These are phyloP conservation scores for Neurospora hispaniola DNA, from an alignment of 495 filamentous ascomycete species.

Conservation along the genomic window DNA sequence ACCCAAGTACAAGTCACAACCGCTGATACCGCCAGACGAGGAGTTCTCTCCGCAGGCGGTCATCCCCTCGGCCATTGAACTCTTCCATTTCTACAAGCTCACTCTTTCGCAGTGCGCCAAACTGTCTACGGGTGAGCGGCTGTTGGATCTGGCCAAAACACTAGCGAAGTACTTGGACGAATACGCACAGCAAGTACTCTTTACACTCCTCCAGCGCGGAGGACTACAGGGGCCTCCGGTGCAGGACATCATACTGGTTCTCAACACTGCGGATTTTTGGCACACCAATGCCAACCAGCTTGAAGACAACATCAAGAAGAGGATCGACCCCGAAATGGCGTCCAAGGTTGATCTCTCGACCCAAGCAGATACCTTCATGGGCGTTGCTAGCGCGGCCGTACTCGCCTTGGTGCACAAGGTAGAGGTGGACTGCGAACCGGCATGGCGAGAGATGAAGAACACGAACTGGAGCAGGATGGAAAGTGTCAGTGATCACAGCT, in stretches of 20 bases:
- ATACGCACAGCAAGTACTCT: constrained; percentile 87
- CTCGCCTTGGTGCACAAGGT: constrained; percentile 73
- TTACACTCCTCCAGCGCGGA: constrained; percentile 60
- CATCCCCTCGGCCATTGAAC: constrained; percentile 85
- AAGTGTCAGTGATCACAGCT: constrained; percentile 87
- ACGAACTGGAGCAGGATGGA: constrained; percentile 94
- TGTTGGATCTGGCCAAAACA: constrained; percentile 75
- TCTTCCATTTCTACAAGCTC: constrained; percentile 92
- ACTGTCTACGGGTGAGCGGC: constrained; percentile 75
- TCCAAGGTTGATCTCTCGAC: constrained; percentile 75
- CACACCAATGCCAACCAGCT: constrained; percentile 84
- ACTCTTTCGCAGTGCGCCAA: constrained; percentile 92
- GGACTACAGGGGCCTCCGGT: constrained; percentile 49
- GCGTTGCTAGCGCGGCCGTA: constrained; percentile 81
- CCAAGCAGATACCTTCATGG: constrained; percentile 91
- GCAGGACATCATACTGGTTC: constrained; percentile 70
- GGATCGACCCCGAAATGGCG: constrained; percentile 69
- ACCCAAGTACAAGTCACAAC: constrained; percentile 79
- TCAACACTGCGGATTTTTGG: constrained; percentile 98
- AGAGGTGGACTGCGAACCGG: constrained; percentile 69
- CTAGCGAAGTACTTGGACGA: constrained; percentile 91
- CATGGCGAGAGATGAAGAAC: constrained; percentile 96
- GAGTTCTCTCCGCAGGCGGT: constrained; percentile 88
- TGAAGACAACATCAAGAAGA: constrained; percentile 86
- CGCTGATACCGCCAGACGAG: constrained; percentile 70